These are phyloP conservation scores for Polyplosphaeria fusca DNA, from an alignment of 495 filamentous ascomycete species.

Conservation along the genomic window DNA sequence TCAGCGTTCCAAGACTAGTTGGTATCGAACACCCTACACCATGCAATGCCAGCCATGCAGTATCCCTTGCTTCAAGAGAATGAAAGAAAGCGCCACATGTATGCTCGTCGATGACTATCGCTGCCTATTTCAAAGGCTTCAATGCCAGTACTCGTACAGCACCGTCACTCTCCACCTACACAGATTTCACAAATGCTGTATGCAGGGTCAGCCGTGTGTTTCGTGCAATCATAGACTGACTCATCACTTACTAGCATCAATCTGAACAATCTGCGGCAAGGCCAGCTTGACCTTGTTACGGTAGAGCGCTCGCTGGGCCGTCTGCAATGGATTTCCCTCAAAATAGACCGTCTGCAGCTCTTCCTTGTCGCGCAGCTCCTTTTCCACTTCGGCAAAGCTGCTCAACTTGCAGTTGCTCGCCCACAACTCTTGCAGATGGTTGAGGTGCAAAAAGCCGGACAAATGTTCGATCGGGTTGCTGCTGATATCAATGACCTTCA, in stretches of 20 bases:
- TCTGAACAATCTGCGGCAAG: conserved; percentile 82
- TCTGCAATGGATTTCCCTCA: conserved; percentile 90
- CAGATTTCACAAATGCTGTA: no score
- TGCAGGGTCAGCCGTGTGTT: no score
- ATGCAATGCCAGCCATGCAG: no score
- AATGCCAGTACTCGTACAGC: no score
- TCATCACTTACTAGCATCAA: conserved; percentile 89
- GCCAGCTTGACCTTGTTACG: conserved; percentile 88
- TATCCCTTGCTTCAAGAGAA: no score
- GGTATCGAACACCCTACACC: no score
- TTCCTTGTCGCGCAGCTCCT: conserved; percentile 71
- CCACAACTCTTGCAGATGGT: conserved; percentile 85
- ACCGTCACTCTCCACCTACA: no score
- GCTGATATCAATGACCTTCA: conserved; percentile 83
- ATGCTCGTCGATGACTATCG: no score
- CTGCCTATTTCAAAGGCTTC: no score
- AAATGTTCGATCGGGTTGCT: conserved; percentile 81
- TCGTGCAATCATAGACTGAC: no score
- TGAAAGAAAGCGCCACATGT: no score
- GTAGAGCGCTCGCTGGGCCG: conserved; percentile 69
- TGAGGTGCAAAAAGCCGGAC: conserved; percentile 64
- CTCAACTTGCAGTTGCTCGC: conserved; percentile 81
- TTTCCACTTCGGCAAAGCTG: conserved; percentile 80
- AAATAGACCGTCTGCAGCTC: conserved; percentile 91
- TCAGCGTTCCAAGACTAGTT: no score